phyloP scores from a whole-genome alignment of 2,329 filamentous ascomycete genomes.

The Cladophialophora yegresii region DNA sequence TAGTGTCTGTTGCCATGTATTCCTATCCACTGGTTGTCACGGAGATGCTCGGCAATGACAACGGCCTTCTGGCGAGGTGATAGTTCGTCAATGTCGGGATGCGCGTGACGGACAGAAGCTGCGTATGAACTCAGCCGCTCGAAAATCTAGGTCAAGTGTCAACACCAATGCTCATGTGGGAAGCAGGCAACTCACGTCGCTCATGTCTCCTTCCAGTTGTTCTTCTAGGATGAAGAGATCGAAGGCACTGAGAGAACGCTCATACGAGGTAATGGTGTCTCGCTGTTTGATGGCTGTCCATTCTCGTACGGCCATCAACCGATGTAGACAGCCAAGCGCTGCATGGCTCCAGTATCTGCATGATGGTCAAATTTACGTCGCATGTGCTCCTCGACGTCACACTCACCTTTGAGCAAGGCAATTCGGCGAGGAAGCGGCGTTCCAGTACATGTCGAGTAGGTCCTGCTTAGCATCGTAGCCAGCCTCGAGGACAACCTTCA shows the following conservation, averaged over 20 bases:
- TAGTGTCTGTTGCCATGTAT: slow-evolving; percentile 70
- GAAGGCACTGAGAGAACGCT: slow-evolving; percentile 68
- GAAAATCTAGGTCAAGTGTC: slow-evolving; percentile 54
- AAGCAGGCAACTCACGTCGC: slow-evolving; percentile 58
- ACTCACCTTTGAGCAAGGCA: slow-evolving; percentile 69
- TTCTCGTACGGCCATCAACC: slow-evolving; percentile 73
- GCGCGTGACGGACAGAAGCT: slow-evolving; percentile 55
- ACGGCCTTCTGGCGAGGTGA: slow-evolving; percentile 69
- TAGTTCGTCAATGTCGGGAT: slow-evolving; percentile 57
- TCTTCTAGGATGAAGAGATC: slow-evolving; percentile 85
- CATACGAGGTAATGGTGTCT: slow-evolving; percentile 54
- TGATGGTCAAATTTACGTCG: not conserved
- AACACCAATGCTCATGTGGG: slow-evolving; percentile 27
- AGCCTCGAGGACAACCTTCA: slow-evolving; percentile 68
- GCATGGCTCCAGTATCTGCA: slow-evolving; percentile 71
- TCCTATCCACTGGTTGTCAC: slow-evolving; percentile 68
- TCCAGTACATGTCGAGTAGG: slow-evolving; percentile 66
- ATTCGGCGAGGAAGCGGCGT: slow-evolving; percentile 65
- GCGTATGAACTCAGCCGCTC: slow-evolving; percentile 67
- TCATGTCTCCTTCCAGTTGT: slow-evolving; percentile 66
- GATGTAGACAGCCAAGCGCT: slow-evolving; percentile 76
- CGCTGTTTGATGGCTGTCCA: slow-evolving; percentile 64
- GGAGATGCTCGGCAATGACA: slow-evolving; percentile 68
- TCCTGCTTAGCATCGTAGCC: slow-evolving; percentile 90
- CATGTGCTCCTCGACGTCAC: not conserved